These are phyloP conservation scores for Carex parvula DNA, from an alignment of 176 grass and related monocot genomes.

Conservation along the genomic window DNA sequence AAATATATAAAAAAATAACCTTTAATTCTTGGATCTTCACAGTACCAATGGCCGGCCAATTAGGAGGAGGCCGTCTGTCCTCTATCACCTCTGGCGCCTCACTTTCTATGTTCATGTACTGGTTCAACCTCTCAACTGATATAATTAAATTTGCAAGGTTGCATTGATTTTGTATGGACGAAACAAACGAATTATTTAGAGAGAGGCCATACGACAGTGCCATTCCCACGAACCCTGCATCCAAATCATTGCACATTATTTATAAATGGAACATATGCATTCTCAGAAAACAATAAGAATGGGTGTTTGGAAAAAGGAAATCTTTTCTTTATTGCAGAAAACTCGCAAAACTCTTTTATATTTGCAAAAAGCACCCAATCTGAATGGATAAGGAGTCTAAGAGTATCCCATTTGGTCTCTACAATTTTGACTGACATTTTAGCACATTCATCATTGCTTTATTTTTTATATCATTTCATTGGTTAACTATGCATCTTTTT, in stretches of 20 bases:
- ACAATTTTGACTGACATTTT: neutral
- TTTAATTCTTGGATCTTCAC: constrained; percentile 74
- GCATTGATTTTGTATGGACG: constrained; percentile 87
- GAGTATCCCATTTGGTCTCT: neutral
- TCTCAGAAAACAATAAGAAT: neutral
- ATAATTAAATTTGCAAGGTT: constrained; percentile 74
- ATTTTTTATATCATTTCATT: neutral
- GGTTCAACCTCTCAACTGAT: constrained; percentile 84
- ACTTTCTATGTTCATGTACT: constrained; percentile 75
- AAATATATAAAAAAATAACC: constrained; percentile 32
- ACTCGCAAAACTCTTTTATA: neutral
- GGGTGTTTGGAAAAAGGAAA: neutral
- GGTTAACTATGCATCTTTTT: neutral
- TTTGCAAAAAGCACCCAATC: neutral
- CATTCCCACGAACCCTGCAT: constrained; percentile 88
- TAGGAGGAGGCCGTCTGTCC: constrained; percentile 43
- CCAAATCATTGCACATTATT: neutral
- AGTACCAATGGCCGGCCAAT: constrained; percentile 73
- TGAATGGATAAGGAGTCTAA: neutral
- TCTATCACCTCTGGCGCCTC: constrained; percentile 69
- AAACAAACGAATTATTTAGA: constrained; percentile 65
- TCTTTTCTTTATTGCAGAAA: neutral
- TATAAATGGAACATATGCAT: neutral
- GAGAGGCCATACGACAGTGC: constrained; percentile 92
- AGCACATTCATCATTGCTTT: neutral